phyloP scores from a whole-genome alignment of 768 basidiomycete species.

The Leccinellum albellum region DNA sequence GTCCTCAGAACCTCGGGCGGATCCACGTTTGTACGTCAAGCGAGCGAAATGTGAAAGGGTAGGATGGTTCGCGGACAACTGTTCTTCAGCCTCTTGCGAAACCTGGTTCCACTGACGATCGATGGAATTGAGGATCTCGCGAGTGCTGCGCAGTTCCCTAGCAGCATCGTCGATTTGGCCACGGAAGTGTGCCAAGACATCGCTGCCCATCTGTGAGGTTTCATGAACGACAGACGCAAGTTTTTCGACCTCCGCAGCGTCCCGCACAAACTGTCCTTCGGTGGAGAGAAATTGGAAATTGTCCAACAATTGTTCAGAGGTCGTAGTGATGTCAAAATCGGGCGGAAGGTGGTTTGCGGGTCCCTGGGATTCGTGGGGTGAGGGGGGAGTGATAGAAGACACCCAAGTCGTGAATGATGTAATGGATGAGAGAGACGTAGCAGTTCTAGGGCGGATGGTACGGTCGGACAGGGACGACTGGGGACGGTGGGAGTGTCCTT shows the following conservation, averaged over 20 bases:
- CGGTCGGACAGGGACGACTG: constrained; percentile 52
- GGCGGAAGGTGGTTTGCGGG: constrained; percentile 35
- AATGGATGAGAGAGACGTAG: constrained; percentile 45
- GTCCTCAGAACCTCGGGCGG: constrained; percentile 61
- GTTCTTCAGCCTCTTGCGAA: constrained; percentile 42
- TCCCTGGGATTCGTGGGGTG: constrained; percentile 25
- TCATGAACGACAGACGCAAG: constrained; percentile 48
- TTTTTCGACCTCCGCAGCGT: constrained; percentile 37
- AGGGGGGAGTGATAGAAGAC: constrained; percentile 14
- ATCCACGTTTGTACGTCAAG: constrained; percentile 29
- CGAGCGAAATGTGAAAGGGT: constrained; percentile 5
- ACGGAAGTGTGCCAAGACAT: constrained; percentile 50
- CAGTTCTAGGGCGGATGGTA: constrained; percentile 46
- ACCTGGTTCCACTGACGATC: constrained; percentile 43
- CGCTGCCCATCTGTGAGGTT: constrained; percentile 42
- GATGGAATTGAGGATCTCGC: constrained; percentile 42
- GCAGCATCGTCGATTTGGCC: constrained; percentile 49
- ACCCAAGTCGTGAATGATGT: constrained; percentile 40
- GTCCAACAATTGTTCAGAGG: constrained; percentile 47
- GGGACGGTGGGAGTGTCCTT: constrained; percentile 44
- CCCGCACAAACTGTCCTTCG: constrained; percentile 36
- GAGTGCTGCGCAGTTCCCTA: constrained; percentile 47
- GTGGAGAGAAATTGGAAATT: constrained; percentile 51
- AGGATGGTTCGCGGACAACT: constrained; percentile 23
- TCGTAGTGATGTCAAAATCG: constrained; percentile 43